phyloP scores from a whole-genome alignment of 2,329 filamentous ascomycete species.

The Colletotrichum liriopes region DNA sequence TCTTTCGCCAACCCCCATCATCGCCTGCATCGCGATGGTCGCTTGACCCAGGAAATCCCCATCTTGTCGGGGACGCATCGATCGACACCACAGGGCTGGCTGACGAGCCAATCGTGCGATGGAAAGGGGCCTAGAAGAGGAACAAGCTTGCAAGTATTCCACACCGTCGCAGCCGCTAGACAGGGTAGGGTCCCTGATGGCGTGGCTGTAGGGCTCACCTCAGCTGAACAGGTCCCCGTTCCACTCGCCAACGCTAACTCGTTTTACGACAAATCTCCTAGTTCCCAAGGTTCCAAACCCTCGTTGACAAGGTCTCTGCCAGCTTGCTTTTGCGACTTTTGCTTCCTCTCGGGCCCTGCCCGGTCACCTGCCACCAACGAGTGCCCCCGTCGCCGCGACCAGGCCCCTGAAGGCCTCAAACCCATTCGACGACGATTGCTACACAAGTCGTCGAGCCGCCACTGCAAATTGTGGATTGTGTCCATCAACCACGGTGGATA shows the following conservation, averaged over 20 bases:
- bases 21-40: constrained; percentile 15
- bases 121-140: constrained; percentile 46
- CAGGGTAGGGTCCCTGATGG: constrained; percentile 46
- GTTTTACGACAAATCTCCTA: constrained; percentile 45
- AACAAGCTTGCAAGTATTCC: constrained; percentile 48
- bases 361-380: constrained; percentile 45
- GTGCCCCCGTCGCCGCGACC: constrained; percentile 50
- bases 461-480: constrained; percentile 16
- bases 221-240: constrained; percentile 55
- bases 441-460: constrained; percentile 30
- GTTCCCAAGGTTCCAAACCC: constrained; percentile 5
- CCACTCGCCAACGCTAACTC: constrained; percentile 51
- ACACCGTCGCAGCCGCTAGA: constrained; percentile 33
- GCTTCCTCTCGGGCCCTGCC: constrained; percentile 18
- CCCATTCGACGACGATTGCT: not conserved
- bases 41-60: not conserved
- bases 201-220: constrained; percentile 56
- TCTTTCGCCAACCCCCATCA: constrained; percentile 13
- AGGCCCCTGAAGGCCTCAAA: constrained; percentile 31
- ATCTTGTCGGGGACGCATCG: constrained; percentile 34
- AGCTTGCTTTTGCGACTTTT: constrained; percentile 27
- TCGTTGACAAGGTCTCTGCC: constrained; percentile 3
- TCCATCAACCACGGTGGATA: constrained; percentile 29
- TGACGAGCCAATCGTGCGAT: constrained; percentile 48
- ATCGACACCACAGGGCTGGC: constrained; percentile 44